A percentile compares a stretch with the other conserved stretches of the same genome.
phyloP scores from a whole-genome alignment of 1,284 basidiomycete genomes.

The Cronartium ribicola region DNA sequence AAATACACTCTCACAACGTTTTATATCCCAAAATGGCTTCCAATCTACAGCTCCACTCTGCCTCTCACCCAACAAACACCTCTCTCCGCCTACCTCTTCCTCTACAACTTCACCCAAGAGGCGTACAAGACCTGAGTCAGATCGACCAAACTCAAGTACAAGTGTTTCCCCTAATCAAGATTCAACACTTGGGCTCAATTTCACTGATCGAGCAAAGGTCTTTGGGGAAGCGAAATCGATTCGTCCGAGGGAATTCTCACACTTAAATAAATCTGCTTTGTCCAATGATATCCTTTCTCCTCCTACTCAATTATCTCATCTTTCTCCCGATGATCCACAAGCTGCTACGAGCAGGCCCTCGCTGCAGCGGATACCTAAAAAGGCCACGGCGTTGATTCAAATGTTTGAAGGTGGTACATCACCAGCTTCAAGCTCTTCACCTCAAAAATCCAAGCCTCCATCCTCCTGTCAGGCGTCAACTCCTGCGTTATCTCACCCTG shows the following conservation, averaged over 20 bases:
- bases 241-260: neutral
- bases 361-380: constrained; percentile 34
- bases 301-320: neutral
- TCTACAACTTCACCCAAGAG: constrained; percentile 9
- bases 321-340: constrained; percentile 3
- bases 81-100: constrained; percentile 12
- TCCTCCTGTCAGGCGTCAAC: constrained; percentile 1
- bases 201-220: neutral
- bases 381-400: constrained; percentile 30
- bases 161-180: neutral
- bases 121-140: neutral
- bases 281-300: constrained; percentile 9
- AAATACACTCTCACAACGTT: constrained; percentile 19
- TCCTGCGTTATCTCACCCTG: neutral
- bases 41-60: constrained; percentile 19
- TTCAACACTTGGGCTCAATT: neutral
- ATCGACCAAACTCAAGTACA: neutral
- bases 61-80: constrained; percentile 27
- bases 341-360: constrained; percentile 11
- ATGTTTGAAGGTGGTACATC: constrained; percentile 31
- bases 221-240: constrained; percentile 2
- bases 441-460: constrained; percentile 7
- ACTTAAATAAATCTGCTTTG: constrained; percentile 5
- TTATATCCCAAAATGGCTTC: constrained; percentile 10
- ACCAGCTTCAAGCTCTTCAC: constrained; percentile 11